Evolutionary conservation across 1,284 basidiomycete genomes (phyloP).

Genomic region (Microbotryum saponariae): DNA sequence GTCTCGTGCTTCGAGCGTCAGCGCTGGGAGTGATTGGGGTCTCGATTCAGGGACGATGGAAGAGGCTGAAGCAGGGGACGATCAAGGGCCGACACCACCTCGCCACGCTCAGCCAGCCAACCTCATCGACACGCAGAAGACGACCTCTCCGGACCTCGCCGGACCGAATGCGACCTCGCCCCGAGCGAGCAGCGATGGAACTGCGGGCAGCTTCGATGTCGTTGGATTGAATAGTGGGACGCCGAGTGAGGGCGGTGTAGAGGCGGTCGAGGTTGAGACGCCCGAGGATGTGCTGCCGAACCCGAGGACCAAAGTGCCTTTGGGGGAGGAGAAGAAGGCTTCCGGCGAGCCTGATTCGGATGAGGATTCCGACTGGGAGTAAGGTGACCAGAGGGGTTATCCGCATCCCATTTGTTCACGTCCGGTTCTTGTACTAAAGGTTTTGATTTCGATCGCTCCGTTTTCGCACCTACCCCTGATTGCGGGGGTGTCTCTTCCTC

Average conservation of each 20-base stretch:
- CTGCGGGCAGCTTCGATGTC: constrained; percentile 30
- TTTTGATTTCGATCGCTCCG: too few relatives aligned
- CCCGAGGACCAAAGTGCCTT: constrained; percentile 1
- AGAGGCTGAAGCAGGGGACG: background rate
- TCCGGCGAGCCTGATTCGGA: background rate
- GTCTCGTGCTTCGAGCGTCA: constrained; percentile 1
- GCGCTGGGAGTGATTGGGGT: background rate
- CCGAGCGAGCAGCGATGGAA: constrained; percentile 24
- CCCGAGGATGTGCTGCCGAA: background rate
- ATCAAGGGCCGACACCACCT: background rate
- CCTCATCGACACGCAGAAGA: constrained; percentile 1
- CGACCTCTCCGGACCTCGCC: background rate
- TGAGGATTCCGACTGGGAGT: constrained; percentile 36
- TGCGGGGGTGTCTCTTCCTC: too few relatives aligned
- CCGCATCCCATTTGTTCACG: too few relatives aligned
- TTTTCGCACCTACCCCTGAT: too few relatives aligned
- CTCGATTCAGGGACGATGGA: constrained; percentile 2
- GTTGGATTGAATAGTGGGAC: constrained; percentile 29
- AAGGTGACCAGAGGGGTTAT: background rate
- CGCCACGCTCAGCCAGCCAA: background rate
- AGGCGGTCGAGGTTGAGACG: background rate
- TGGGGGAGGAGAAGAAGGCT: background rate
- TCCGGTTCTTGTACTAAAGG: too few relatives aligned
- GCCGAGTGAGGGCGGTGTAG: constrained; percentile 16
- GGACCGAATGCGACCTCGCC: constrained; percentile 1